A percentile compares a stretch with the other conserved stretches of the same genome.
phyloP scores from a whole-genome alignment of 768 basidiomycete genomes.

The Hygrophorus pudorinus region DNA sequence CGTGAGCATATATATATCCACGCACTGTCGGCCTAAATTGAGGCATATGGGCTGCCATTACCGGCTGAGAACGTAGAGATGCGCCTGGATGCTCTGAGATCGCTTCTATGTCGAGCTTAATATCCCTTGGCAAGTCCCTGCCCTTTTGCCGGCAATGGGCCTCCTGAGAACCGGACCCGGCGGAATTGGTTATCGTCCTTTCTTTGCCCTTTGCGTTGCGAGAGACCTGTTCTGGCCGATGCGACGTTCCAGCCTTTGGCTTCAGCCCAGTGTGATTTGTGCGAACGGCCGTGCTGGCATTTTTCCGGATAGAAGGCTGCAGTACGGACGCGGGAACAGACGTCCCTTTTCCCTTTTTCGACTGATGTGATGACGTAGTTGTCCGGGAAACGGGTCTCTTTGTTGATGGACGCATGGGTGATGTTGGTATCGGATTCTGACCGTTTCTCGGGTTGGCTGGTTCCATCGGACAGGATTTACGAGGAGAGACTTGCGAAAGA shows the following conservation, averaged over 20 bases:
- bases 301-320: neutral
- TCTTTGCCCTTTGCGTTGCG: neutral
- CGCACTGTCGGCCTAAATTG: neutral
- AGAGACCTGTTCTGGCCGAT: neutral
- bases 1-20: neutral
- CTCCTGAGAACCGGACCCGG: too few relatives aligned
- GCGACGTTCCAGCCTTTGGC: neutral
- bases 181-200: neutral
- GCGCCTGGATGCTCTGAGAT: too few relatives aligned
- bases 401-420: slow-evolving; percentile 31
- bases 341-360: slow-evolving; percentile 22
- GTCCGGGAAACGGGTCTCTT: slow-evolving; percentile 36
- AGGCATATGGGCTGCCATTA: too few relatives aligned
- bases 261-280: too few relatives aligned
- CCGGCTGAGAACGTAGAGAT: too few relatives aligned
- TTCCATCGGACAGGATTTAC: neutral
- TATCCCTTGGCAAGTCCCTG: too few relatives aligned
- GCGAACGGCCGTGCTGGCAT: neutral
- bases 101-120: too few relatives aligned
- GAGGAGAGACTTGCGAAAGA: neutral
- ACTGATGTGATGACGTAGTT: slow-evolving; percentile 11
- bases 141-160: too few relatives aligned
- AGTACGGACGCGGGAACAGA: neutral
- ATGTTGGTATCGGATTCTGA: slow-evolving; percentile 14
- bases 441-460: neutral